These are phyloP conservation scores for Gastrolobium bilobum DNA, from an alignment of 306 rosid species.

Conservation along the genomic window DNA sequence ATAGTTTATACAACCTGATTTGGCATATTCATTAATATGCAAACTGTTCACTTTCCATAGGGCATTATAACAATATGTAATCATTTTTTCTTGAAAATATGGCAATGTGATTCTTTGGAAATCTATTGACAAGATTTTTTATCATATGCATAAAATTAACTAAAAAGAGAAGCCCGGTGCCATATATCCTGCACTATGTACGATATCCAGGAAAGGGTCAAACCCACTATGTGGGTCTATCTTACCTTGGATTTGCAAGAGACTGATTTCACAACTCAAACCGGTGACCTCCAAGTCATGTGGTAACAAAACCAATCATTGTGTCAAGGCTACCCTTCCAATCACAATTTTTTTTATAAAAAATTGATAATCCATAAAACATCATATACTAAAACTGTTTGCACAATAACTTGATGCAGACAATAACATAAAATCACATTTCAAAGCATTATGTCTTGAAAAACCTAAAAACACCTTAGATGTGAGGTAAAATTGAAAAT, in stretches of 20 bases:
- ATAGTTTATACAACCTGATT: slow-evolving; percentile 20
- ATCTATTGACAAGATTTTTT: background rate
- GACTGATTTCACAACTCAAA: background rate
- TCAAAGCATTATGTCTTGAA: background rate
- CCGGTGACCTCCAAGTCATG: background rate
- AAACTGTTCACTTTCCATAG: slow-evolving; percentile 1
- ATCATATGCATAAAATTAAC: background rate
- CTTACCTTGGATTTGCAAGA: background rate
- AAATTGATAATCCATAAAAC: background rate
- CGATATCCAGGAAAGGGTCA: background rate
- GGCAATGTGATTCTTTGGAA: background rate
- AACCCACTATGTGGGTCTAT: background rate
- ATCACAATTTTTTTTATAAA: background rate
- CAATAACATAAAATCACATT: background rate
- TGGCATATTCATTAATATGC: slow-evolving; percentile 15
- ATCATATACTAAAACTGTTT: background rate
- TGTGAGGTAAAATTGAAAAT: background rate
- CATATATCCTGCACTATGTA: background rate
- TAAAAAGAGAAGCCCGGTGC: background rate
- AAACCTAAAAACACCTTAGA: background rate
- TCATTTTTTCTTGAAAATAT: background rate
- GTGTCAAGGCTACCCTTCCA: background rate
- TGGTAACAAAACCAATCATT: background rate
- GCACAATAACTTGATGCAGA: background rate
- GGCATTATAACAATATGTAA: background rate